Percentiles rank a stretch among this genome's conserved stretches.
phyloP scores from a whole-genome alignment of 2,329 filamentous ascomycete species.

The Trichoderma harzianum region DNA sequence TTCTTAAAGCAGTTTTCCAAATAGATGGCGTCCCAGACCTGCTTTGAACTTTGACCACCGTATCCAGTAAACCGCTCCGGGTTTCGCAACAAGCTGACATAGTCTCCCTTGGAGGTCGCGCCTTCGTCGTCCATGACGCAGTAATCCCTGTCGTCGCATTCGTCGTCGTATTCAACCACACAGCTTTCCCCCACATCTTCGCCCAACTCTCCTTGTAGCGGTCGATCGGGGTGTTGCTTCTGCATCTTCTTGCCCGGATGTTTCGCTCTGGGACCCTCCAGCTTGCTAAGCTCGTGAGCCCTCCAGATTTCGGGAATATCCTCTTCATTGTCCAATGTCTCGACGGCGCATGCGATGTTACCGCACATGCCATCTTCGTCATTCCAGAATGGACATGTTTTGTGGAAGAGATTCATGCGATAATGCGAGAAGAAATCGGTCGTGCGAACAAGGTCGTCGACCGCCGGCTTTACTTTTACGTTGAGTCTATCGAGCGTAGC shows the following conservation, averaged over 20 bases:
- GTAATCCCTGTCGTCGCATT: slow-evolving; percentile 95
- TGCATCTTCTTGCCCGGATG: slow-evolving; percentile 78
- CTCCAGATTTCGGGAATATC: slow-evolving; percentile 92
- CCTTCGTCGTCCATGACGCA: slow-evolving; percentile 95
- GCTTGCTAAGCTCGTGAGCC: slow-evolving; percentile 83
- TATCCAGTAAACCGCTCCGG: slow-evolving; percentile 96
- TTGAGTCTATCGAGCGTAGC: slow-evolving; percentile 85
- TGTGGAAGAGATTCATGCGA: slow-evolving; percentile 89
- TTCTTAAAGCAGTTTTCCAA: slow-evolving; percentile 91
- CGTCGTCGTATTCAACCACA: slow-evolving; percentile 94
- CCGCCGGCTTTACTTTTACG: slow-evolving; percentile 66
- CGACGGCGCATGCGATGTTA: slow-evolving; percentile 93
- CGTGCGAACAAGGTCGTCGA: slow-evolving; percentile 76
- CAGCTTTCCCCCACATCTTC: slow-evolving; percentile 91
- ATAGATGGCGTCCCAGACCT: slow-evolving; percentile 97
- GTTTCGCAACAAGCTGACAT: slow-evolving; percentile 90
- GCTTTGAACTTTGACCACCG: slow-evolving; percentile 74
- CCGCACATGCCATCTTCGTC: slow-evolving; percentile 93
- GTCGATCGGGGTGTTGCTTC: slow-evolving; percentile 65
- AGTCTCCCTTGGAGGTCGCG: slow-evolving; percentile 82
- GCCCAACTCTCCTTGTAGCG: slow-evolving; percentile 78
- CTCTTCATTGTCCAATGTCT: slow-evolving; percentile 91
- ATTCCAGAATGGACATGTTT: slow-evolving; percentile 92
- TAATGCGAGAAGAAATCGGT: slow-evolving; percentile 99
- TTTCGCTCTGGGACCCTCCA: slow-evolving; percentile 85